Evolutionary conservation across 805 yeast genomes (phyloP).

Genomic region (Kodamaea laetipori): DNA sequence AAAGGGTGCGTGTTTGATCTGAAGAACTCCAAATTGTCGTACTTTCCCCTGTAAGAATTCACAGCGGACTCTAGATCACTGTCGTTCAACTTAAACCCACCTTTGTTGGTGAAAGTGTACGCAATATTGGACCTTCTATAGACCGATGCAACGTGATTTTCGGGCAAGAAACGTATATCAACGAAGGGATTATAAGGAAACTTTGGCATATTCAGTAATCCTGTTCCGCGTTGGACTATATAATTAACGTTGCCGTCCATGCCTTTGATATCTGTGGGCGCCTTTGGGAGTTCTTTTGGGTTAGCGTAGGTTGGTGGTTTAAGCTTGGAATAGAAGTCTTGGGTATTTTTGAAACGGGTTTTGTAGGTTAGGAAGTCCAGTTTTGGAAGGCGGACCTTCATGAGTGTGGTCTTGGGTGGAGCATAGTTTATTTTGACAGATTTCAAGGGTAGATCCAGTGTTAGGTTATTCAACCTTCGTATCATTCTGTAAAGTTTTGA

Average conservation of each 20-base stretch:
- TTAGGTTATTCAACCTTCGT: too few relatives aligned
- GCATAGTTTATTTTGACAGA: background rate
- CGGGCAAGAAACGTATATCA: slow-evolving; percentile 32
- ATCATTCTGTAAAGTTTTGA: too few relatives aligned
- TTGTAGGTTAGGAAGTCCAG: slow-evolving; percentile 2
- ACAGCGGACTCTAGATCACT: slow-evolving; percentile 22
- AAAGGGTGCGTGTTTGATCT: slow-evolving; percentile 29
- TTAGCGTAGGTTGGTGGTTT: slow-evolving; percentile 6
- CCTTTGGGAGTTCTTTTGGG: slow-evolving; percentile 24
- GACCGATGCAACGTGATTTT: slow-evolving; percentile 26
- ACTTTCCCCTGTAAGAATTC: slow-evolving; percentile 32
- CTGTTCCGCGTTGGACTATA: slow-evolving; percentile 4
- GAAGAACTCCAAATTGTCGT: slow-evolving; percentile 24
- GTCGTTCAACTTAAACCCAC: slow-evolving; percentile 32
- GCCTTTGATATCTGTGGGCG: slow-evolving; percentile 39
- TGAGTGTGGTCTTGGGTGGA: background rate
- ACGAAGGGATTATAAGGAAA: slow-evolving; percentile 25
- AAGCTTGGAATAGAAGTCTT: background rate
- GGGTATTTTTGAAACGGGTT: background rate
- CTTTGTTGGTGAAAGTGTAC: slow-evolving; percentile 33
- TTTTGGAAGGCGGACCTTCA: background rate
- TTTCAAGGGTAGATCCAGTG: too few relatives aligned
- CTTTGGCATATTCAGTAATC: slow-evolving; percentile 15
- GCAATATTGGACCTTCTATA: slow-evolving; percentile 43
- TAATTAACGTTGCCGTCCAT: slow-evolving; percentile 27